Conservation (phyloP, 352 stramenopile genomes). For the Phytophthora quininea region DNA sequence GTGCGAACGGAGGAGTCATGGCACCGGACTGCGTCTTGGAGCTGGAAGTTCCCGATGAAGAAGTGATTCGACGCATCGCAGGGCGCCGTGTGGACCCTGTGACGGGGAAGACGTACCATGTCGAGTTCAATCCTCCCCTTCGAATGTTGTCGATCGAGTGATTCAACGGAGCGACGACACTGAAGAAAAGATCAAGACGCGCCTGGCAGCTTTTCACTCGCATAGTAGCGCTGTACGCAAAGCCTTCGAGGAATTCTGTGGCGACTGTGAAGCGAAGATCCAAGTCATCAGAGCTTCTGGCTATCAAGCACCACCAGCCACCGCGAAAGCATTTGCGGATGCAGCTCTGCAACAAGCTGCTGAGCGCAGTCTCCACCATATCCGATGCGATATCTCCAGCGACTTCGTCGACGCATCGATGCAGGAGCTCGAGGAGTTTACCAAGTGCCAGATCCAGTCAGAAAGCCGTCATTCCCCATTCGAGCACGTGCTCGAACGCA, state of each 20-base stretch:
- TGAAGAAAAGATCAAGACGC: constrained; percentile 90
- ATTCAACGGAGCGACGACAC: constrained; percentile 93
- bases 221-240: constrained; percentile 59
- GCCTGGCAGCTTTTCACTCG: constrained; percentile 85
- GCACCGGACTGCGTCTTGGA: constrained; percentile 89
- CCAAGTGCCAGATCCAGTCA: constrained; percentile 16
- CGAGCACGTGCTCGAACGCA: constrained; percentile 21
- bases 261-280: constrained; percentile 15
- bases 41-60: constrained; percentile 94
- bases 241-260: constrained; percentile 37
- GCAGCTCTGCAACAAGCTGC: constrained; percentile 24
- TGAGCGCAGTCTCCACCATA: constrained; percentile 27
- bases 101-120: constrained; percentile 95
- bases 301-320: constrained; percentile 24
- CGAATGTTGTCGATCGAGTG: constrained; percentile 57
- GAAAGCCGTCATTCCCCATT: constrained; percentile 23
- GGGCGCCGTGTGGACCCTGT: constrained; percentile 94
- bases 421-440: constrained; percentile 15
- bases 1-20: constrained; percentile 57
- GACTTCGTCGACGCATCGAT: constrained; percentile 21
- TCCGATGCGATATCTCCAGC: constrained; percentile 26
- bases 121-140: constrained; percentile 94
- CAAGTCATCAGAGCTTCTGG: constrained; percentile 31
- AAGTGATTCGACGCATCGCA: constrained; percentile 95
- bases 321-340: constrained; percentile 26